Evolutionary conservation across 2,329 filamentous ascomycete species (phyloP).

Genomic region (Cercospora berteroae): DNA sequence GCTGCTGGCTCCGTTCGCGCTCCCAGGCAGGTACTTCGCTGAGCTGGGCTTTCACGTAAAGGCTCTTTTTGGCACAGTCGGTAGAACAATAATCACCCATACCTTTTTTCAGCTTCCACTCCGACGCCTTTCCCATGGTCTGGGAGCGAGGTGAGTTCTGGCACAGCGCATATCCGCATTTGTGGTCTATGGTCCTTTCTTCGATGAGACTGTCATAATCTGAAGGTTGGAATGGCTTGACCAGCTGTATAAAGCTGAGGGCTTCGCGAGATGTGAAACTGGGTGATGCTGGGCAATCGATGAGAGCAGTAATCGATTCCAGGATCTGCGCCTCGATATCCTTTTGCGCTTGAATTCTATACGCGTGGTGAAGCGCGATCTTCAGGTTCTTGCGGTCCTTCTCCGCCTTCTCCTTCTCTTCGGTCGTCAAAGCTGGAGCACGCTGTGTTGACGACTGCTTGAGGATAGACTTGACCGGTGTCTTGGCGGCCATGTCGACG

Average conservation of each 20-base stretch:
- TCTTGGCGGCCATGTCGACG: conserved; percentile 30
- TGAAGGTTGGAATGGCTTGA: conserved; percentile 74
- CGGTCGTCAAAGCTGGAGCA: conserved; percentile 24
- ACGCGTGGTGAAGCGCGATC: conserved; percentile 78
- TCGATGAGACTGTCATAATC: conserved; percentile 88
- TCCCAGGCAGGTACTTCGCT: conserved; percentile 84
- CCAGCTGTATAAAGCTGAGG: conserved; percentile 61
- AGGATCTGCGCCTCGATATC: conserved; percentile 73
- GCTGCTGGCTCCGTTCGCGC: conserved; percentile 54
- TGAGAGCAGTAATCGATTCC: conserved; percentile 67
- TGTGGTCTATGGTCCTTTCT: conserved; percentile 79
- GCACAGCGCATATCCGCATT: conserved; percentile 85
- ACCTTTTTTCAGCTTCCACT: conserved; percentile 68
- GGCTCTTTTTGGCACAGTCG: conserved; percentile 71
- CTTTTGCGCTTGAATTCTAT: conserved; percentile 77
- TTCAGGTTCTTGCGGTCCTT: conserved; percentile 50
- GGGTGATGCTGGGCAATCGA: conserved; percentile 58
- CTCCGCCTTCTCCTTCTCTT: conserved; percentile 34
- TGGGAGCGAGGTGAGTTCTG: conserved; percentile 55
- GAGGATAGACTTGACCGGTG: conserved; percentile 47
- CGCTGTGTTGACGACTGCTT: conserved; percentile 40
- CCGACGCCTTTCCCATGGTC: conserved; percentile 52
- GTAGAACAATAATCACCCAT: conserved; percentile 85
- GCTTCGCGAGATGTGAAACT: conserved; percentile 58
- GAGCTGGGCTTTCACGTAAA: conserved; percentile 87